Conservation (phyloP, 768 basidiomycete species). For the Russula abietina region DNA sequence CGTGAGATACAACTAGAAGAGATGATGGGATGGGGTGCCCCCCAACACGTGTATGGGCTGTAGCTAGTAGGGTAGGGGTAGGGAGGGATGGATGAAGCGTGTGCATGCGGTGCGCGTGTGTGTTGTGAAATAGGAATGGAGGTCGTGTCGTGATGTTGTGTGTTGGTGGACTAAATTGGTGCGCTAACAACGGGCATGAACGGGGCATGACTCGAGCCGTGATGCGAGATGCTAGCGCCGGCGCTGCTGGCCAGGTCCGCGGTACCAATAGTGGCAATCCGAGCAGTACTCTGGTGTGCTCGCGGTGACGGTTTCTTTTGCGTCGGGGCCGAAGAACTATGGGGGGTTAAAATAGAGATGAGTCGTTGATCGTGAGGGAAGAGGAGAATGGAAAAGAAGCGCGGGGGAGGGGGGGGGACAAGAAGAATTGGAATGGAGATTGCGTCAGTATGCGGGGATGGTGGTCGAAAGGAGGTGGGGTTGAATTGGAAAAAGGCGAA, state of each 20-base stretch:
- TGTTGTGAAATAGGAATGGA: constrained; percentile 3
- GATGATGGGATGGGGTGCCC: constrained; percentile 9
- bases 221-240: constrained; percentile 11
- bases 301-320: constrained; percentile 51
- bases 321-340: constrained; percentile 72
- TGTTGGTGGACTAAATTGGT: background rate
- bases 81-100: background rate
- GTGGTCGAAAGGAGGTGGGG: background rate
- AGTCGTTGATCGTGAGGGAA: background rate
- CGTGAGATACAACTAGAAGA: constrained; percentile 13
- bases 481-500: background rate
- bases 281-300: constrained; percentile 40
- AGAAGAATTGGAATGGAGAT: constrained; percentile 9
- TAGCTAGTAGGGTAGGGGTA: background rate
- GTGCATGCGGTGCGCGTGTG: background rate
- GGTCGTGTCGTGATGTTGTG: background rate
- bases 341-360: background rate
- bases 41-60: constrained; percentile 4
- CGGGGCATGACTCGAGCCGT: background rate
- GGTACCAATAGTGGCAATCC: constrained; percentile 31
- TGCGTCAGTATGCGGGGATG: constrained; percentile 17
- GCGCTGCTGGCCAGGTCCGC: constrained; percentile 24
- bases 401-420: too few relatives aligned
- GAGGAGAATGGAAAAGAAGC: background rate
- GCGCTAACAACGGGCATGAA: background rate